Percentiles rank a stretch among this genome's conserved stretches.
Conservation (phyloP, 2,329 filamentous ascomycete species). For the Apiospora marii region DNA sequence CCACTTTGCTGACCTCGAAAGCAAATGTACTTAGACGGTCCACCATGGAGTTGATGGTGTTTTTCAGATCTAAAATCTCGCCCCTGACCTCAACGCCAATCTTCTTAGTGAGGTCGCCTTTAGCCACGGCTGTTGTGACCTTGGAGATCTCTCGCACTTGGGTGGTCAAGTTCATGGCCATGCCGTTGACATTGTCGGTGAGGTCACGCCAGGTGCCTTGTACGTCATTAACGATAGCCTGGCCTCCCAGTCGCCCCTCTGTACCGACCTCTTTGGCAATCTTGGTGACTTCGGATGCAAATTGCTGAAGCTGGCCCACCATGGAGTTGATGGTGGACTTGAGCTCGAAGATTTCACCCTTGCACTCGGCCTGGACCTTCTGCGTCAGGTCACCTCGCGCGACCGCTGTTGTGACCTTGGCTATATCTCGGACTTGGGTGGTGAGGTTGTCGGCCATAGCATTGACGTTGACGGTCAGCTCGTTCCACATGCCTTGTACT, state of each 20-base stretch:
- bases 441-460: slow-evolving; percentile 89
- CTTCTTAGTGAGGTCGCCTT: slow-evolving; percentile 93
- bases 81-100: slow-evolving; percentile 93
- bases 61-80: slow-evolving; percentile 94
- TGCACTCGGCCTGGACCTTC: slow-evolving; percentile 92
- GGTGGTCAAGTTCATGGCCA: slow-evolving; percentile 95
- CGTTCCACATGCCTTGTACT: slow-evolving; percentile 89
- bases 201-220: slow-evolving; percentile 97
- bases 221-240: slow-evolving; percentile 95
- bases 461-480: slow-evolving; percentile 85
- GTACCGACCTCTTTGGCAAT: slow-evolving; percentile 96
- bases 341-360: slow-evolving; percentile 90
- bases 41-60: slow-evolving; percentile 99
- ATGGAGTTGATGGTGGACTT: slow-evolving; percentile 99
- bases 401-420: slow-evolving; percentile 77
- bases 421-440: slow-evolving; percentile 93
- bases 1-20: slow-evolving; percentile 94
- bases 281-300: slow-evolving; percentile 95
- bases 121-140: slow-evolving; percentile 93
- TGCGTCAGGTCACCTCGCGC: slow-evolving; percentile 91
- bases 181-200: slow-evolving; percentile 95
- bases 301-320: slow-evolving; percentile 97
- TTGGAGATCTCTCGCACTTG: slow-evolving; percentile 98
- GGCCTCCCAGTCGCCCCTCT: slow-evolving; percentile 90
- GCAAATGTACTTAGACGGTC: slow-evolving; percentile 96